Evolutionary conservation across 306 rosid species (phyloP).

Genomic region (Fragaria iinumae): DNA sequence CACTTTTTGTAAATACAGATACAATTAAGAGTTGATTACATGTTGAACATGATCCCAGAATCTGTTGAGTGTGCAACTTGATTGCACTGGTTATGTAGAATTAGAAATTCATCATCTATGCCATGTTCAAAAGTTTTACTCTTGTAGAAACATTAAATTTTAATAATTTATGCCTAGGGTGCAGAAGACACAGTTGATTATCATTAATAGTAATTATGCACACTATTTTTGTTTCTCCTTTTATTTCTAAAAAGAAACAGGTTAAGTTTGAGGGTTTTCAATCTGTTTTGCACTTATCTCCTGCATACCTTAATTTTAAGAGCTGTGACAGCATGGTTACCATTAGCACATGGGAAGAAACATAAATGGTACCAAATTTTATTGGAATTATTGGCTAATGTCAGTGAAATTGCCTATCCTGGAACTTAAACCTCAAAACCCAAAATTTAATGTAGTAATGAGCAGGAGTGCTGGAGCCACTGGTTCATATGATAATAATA

Average conservation of each 20-base stretch:
- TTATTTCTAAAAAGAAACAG: not conserved
- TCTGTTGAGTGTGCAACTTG: not conserved
- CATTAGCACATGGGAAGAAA: not conserved
- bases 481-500: not conserved
- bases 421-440: not conserved
- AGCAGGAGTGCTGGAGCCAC: not conserved
- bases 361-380: not conserved
- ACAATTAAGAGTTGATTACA: not conserved
- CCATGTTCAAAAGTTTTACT: not conserved
- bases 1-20: not conserved
- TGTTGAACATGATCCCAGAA: not conserved
- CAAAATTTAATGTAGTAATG: not conserved
- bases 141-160: not conserved
- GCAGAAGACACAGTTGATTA: not conserved
- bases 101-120: not conserved
- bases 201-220: not conserved
- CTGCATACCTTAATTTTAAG: not conserved
- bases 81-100: not conserved
- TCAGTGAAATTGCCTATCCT: not conserved
- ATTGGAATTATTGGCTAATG: not conserved
- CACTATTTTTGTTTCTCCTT: not conserved
- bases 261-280: not conserved
- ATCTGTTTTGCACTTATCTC: not conserved
- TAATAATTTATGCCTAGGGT: not conserved
- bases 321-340: slow-evolving; percentile 6